phyloP scores from a whole-genome alignment of 192 early-diverging fungal genomes.

The Coemansia sp. region DNA sequence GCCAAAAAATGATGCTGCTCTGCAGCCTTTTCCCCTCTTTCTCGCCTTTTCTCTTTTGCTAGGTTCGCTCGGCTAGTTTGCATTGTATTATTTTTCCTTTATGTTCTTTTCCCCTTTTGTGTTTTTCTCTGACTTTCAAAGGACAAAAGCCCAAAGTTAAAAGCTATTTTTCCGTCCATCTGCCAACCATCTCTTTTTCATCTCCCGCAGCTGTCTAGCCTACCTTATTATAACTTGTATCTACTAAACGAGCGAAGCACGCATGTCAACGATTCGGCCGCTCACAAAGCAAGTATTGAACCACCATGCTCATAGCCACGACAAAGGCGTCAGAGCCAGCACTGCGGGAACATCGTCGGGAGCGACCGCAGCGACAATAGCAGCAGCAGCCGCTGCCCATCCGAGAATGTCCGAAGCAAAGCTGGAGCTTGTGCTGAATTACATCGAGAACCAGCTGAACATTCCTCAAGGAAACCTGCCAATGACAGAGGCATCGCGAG shows the following conservation, averaged over 20 bases:
- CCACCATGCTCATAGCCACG: constrained; percentile 15
- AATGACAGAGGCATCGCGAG: constrained; percentile 11
- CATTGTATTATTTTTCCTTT: not conserved
- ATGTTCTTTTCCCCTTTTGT: constrained; percentile 6
- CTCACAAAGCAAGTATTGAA: constrained; percentile 35
- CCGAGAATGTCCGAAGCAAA: constrained; percentile 27
- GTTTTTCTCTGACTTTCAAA: not conserved
- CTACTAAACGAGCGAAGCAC: constrained; percentile 4
- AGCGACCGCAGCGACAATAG: not conserved
- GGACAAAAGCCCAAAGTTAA: not conserved
- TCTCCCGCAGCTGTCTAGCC: not conserved
- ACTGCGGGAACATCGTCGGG: constrained; percentile 7
- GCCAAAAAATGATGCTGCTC: not conserved
- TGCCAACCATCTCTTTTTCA: constrained; percentile 1
- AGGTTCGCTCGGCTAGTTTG: not conserved
- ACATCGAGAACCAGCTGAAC: constrained; percentile 35
- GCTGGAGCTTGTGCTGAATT: constrained; percentile 32
- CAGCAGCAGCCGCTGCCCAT: constrained; percentile 6
- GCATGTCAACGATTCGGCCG: constrained; percentile 20
- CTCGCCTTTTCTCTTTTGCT: not conserved
- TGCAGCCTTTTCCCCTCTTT: not conserved
- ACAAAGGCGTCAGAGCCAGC: not conserved
- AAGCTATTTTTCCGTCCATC: not conserved
- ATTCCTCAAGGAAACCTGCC: constrained; percentile 29
- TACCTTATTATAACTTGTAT: not conserved